phyloP scores from a whole-genome alignment of 768 basidiomycete genomes.

The Mycena galopus region DNA sequence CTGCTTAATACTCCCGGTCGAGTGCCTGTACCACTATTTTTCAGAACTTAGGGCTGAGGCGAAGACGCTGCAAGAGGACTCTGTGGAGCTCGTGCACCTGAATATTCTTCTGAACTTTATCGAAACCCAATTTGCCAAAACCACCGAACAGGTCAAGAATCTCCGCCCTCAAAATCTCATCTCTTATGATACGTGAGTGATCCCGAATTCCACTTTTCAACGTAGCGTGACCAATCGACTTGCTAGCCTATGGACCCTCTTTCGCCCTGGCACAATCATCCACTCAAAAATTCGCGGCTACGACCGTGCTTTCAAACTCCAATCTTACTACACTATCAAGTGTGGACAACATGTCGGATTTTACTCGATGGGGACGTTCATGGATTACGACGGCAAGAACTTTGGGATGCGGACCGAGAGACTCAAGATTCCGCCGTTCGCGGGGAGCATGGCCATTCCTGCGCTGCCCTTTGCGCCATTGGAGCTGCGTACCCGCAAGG shows the following conservation, averaged over 20 bases:
- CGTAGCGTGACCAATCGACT: background rate
- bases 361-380: conserved; percentile 5
- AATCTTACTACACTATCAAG: conserved; percentile 17
- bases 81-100: conserved; percentile 24
- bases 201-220: background rate
- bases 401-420: conserved; percentile 13
- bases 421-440: conserved; percentile 31
- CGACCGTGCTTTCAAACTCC: conserved; percentile 29
- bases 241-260: conserved; percentile 26
- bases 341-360: conserved; percentile 23
- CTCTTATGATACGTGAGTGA: conserved; percentile 26
- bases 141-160: conserved; percentile 29
- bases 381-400: conserved; percentile 33
- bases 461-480: conserved; percentile 54
- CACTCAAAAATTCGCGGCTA: conserved; percentile 32
- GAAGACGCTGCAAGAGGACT: conserved; percentile 15
- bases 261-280: conserved; percentile 26
- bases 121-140: conserved; percentile 27
- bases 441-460: conserved; percentile 19
- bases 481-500: conserved; percentile 68
- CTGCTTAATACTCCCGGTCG: conserved; percentile 17
- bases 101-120: conserved; percentile 25
- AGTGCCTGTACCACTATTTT: conserved; percentile 25
- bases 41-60: conserved; percentile 26
- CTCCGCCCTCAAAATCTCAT: conserved; percentile 28